A percentile compares a stretch with the other conserved stretches of the same genome.
phyloP scores from a whole-genome alignment of 2,329 filamentous ascomycete species.

The Penicillium sp. region DNA sequence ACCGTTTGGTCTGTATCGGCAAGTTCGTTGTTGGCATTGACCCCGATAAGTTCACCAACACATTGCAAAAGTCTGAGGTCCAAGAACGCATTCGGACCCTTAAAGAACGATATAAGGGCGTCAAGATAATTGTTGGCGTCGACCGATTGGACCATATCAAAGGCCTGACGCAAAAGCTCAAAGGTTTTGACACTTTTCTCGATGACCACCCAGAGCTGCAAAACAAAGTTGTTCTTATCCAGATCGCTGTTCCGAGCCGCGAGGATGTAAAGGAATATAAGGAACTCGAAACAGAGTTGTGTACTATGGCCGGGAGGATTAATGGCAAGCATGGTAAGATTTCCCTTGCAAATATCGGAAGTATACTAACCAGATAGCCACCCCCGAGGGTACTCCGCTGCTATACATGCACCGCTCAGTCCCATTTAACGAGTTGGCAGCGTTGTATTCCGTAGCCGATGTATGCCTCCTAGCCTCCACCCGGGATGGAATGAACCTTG shows the following conservation, averaged over 20 bases:
- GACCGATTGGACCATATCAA: constrained; percentile 97
- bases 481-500: constrained; percentile 94
- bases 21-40: constrained; percentile 96
- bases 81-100: constrained; percentile 76
- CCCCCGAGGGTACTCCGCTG: constrained; percentile 92
- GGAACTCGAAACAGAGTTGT: constrained; percentile 84
- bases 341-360: not conserved
- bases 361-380: constrained; percentile 51
- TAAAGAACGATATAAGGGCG: constrained; percentile 78
- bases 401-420: constrained; percentile 94
- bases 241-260: constrained; percentile 81
- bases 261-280: constrained; percentile 94
- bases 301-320: constrained; percentile 88
- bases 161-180: constrained; percentile 89
- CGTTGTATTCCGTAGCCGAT: constrained; percentile 84
- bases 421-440: constrained; percentile 89
- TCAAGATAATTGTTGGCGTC: constrained; percentile 89
- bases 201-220: constrained; percentile 92
- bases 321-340: constrained; percentile 77
- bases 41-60: constrained; percentile 86
- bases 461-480: constrained; percentile 86
- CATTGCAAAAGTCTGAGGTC: constrained; percentile 72
- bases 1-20: constrained; percentile 77
- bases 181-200: constrained; percentile 87
- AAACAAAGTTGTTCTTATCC: constrained; percentile 86